phyloP scores from a whole-genome alignment of 495 filamentous ascomycete genomes.

The Xylaria scruposa region DNA sequence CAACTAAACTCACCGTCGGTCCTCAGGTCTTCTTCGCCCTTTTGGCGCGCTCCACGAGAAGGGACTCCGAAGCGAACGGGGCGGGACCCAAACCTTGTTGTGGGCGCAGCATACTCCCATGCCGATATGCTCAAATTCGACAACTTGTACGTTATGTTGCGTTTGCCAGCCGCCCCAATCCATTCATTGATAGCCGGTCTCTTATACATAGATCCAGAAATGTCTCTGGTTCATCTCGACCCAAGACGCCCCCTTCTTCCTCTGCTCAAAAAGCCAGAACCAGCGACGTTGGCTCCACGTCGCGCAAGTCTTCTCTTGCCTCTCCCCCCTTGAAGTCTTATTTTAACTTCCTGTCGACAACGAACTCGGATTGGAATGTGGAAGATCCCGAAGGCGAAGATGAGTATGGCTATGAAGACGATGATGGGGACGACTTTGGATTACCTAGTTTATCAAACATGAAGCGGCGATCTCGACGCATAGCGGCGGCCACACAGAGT shows the following conservation, averaged over 20 bases:
- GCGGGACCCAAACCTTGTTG: conserved; percentile 76
- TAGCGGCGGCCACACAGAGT: conserved; percentile 51
- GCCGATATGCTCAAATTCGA: conserved; percentile 91
- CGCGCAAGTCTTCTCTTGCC: conserved; percentile 58
- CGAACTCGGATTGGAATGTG: conserved; percentile 76
- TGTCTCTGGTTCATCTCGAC: conserved; percentile 52
- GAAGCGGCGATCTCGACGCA: conserved; percentile 70
- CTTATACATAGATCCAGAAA: conserved; percentile 42
- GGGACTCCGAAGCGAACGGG: conserved; percentile 59
- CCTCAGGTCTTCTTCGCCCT: conserved; percentile 80
- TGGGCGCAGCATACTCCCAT: conserved; percentile 96
- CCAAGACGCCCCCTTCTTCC: conserved; percentile 57
- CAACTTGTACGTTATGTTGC: conserved; percentile 59
- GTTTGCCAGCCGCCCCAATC: conserved; percentile 21
- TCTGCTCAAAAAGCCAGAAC: conserved; percentile 41
- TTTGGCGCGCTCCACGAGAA: conserved; percentile 76
- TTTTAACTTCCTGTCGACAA: conserved; percentile 74
- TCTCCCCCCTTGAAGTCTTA: conserved; percentile 75
- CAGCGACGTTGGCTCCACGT: conserved; percentile 59
- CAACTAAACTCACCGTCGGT: neutral
- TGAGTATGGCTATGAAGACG: conserved; percentile 75
- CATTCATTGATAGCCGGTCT: conserved; percentile 31
- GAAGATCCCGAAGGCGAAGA: conserved; percentile 66
- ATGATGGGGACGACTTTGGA: conserved; percentile 94
- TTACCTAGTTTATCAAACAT: conserved; percentile 89